Conservation (phyloP, 805 yeast genomes). For the Metschnikowia rubicola region DNA sequence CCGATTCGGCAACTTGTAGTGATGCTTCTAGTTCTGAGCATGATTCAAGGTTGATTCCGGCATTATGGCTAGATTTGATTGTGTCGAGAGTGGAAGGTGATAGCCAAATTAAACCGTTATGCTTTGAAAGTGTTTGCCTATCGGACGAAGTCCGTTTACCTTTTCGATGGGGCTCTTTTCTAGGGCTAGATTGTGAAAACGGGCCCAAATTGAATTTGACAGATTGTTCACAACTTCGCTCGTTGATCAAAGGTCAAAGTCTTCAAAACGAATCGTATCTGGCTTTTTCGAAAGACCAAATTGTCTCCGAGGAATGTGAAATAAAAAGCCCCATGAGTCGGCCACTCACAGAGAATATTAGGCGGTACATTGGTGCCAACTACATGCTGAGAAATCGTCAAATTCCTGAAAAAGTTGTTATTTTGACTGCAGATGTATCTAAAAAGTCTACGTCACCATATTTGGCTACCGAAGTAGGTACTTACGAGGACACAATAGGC, state of each 20-base stretch:
- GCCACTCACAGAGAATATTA: constrained; percentile 25
- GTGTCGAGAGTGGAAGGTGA: background rate
- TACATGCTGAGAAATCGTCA: constrained; percentile 30
- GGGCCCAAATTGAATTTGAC: too few relatives aligned
- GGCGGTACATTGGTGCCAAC: constrained; percentile 31
- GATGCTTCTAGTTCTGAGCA: background rate
- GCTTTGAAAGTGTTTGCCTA: too few relatives aligned
- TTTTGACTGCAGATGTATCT: constrained; percentile 11
- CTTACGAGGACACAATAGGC: too few relatives aligned
- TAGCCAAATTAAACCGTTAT: too few relatives aligned
- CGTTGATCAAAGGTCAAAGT: too few relatives aligned
- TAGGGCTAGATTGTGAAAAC: background rate
- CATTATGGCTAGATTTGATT: background rate
- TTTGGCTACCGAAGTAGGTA: too few relatives aligned
- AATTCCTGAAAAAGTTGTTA: constrained; percentile 26
- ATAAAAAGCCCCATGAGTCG: constrained; percentile 8
- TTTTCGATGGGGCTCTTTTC: constrained; percentile 10
- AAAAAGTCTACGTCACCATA: too few relatives aligned
- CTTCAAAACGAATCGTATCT: too few relatives aligned
- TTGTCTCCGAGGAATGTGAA: background rate
- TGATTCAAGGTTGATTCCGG: constrained; percentile 4
- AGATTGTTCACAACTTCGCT: too few relatives aligned
- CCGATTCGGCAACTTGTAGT: too few relatives aligned
- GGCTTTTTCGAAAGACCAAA: too few relatives aligned
- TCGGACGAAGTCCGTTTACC: background rate